Conservation (phyloP, 306 rosid genomes). For the Sechiopsis laciniata region DNA sequence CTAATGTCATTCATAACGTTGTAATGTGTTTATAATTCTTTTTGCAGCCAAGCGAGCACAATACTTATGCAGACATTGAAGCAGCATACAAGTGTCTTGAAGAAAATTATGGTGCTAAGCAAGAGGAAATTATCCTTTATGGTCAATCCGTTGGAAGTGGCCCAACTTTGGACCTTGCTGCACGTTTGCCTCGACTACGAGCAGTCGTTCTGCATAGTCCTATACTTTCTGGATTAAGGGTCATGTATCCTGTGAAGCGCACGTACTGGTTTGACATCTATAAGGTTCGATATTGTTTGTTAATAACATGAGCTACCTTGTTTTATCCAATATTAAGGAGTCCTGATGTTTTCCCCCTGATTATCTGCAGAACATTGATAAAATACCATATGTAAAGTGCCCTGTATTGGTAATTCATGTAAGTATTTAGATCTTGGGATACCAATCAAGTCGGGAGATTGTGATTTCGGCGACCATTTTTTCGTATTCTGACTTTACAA, state of each 20-base stretch:
- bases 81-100: constrained; percentile 85
- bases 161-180: constrained; percentile 75
- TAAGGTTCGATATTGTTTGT: constrained; percentile 48
- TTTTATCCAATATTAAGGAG: neutral
- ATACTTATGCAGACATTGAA: constrained; percentile 86
- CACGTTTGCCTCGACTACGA: constrained; percentile 61
- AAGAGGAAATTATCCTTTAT: constrained; percentile 75
- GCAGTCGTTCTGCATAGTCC: constrained; percentile 92
- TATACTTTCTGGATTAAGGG: constrained; percentile 77
- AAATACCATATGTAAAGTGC: constrained; percentile 75
- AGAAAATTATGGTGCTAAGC: constrained; percentile 69
- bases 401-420: constrained; percentile 84
- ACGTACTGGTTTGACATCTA: constrained; percentile 92
- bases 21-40: constrained; percentile 18
- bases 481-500: neutral
- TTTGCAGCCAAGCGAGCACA: constrained; percentile 79
- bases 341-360: constrained; percentile 18
- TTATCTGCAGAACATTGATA: constrained; percentile 76
- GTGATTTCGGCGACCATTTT: neutral
- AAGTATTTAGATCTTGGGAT: constrained; percentile 32
- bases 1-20: constrained; percentile 8
- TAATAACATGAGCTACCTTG: constrained; percentile 11
- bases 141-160: constrained; percentile 96
- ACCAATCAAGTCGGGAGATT: neutral
- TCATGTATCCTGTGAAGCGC: constrained; percentile 91